These are phyloP conservation scores for Penicillium ochrochloron DNA, from an alignment of 495 filamentous ascomycete species.

Conservation along the genomic window DNA sequence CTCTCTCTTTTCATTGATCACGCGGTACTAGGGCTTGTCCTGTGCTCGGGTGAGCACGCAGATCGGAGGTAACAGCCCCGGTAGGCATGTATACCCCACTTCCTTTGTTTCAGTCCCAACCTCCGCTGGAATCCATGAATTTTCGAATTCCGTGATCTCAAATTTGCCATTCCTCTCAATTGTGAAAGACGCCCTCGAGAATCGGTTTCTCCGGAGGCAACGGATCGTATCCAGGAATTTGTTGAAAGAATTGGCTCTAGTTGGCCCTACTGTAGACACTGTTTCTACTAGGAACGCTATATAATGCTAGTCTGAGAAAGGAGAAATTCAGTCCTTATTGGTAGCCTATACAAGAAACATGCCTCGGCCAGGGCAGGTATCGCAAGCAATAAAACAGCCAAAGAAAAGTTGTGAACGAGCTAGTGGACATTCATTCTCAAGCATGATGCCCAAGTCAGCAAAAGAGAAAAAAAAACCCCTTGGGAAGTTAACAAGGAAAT, in stretches of 20 bases:
- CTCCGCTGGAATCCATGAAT: no score
- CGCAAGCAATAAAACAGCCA: conserved; percentile 8
- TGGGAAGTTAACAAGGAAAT: conserved; percentile 13
- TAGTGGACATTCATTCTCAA: conserved; percentile 10
- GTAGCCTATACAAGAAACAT: conserved; percentile 9
- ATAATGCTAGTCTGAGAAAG: not conserved
- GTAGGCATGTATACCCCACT: not conserved
- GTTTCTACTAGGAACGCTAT: not conserved
- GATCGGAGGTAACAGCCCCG: not conserved
- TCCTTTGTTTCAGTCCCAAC: not conserved
- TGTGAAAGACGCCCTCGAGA: not conserved
- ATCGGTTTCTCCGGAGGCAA: not conserved
- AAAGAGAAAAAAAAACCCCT: conserved; percentile 10
- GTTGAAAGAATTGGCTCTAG: not conserved
- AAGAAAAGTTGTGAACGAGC: not conserved
- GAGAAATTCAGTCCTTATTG: conserved; percentile 5
- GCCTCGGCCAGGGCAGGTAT: conserved; percentile 7
- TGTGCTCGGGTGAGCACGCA: not conserved
- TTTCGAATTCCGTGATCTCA: not conserved
- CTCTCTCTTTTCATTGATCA: not conserved
- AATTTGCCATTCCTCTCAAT: not conserved
- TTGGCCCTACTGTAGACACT: not conserved
- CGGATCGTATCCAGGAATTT: not conserved
- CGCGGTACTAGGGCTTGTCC: not conserved
- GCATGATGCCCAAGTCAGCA: conserved; percentile 14